These are phyloP conservation scores for Craterostigma plantagineum DNA, from an alignment of 257 asterid species.

Conservation along the genomic window DNA sequence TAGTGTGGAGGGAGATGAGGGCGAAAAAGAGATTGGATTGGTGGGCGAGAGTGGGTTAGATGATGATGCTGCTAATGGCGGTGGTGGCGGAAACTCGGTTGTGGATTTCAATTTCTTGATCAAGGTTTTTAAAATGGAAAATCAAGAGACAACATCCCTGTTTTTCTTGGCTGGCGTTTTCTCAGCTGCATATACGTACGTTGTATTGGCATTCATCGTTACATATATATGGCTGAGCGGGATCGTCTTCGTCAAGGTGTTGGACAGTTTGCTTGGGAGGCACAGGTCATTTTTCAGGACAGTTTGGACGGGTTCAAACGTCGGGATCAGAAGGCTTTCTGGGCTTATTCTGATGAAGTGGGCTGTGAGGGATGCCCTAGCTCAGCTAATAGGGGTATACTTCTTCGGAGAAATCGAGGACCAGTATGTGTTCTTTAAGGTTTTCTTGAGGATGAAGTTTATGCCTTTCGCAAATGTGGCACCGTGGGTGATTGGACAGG, in stretches of 20 bases:
- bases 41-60: constrained; percentile 12
- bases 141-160: constrained; percentile 34
- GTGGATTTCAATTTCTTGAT: constrained; percentile 52
- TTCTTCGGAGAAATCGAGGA: constrained; percentile 67
- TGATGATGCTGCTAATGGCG: constrained; percentile 1
- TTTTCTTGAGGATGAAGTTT: constrained; percentile 59
- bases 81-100: constrained; percentile 18
- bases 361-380: constrained; percentile 84
- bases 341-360: constrained; percentile 77
- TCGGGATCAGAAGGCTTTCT: constrained; percentile 63
- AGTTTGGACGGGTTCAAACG: constrained; percentile 56
- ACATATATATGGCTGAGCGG: constrained; percentile 70
- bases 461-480: constrained; percentile 51
- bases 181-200: constrained; percentile 46
- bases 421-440: constrained; percentile 47
- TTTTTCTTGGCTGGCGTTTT: constrained; percentile 39
- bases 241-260: constrained; percentile 42
- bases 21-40: constrained; percentile 14
- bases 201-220: constrained; percentile 51
- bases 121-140: constrained; percentile 58
- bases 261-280: constrained; percentile 55
- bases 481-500: constrained; percentile 67
- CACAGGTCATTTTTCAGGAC: constrained; percentile 34
- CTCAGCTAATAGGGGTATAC: constrained; percentile 51
- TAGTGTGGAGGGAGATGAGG: constrained; percentile 10